phyloP scores from a whole-genome alignment of 2,329 filamentous ascomycete genomes.

The Byssochlamys sp. region DNA sequence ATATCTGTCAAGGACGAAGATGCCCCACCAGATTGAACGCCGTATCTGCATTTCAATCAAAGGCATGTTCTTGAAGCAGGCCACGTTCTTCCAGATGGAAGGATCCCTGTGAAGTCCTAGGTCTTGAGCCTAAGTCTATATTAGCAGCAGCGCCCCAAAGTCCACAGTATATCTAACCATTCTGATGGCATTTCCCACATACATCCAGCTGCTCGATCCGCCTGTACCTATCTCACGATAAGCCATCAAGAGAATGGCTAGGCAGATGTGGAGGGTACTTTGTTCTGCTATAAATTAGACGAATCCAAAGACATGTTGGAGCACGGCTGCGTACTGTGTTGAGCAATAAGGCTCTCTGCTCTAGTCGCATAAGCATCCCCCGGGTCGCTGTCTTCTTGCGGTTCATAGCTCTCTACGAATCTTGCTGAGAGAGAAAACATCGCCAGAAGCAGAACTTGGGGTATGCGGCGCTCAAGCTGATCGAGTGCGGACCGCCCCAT shows the following conservation, averaged over 20 bases:
- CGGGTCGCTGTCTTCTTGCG: slow-evolving; percentile 5
- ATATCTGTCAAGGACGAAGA: slow-evolving; percentile 7
- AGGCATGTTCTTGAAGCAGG: slow-evolving; percentile 7
- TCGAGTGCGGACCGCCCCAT: slow-evolving; percentile 5
- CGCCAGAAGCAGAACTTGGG: slow-evolving; percentile 4
- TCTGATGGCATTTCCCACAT: slow-evolving; percentile 5
- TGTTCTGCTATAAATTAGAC: slow-evolving; percentile 1
- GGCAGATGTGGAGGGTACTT: slow-evolving; percentile 6
- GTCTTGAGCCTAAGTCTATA: slow-evolving; percentile 3
- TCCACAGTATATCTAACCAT: slow-evolving; percentile 2
- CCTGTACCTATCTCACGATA: slow-evolving; percentile 8
- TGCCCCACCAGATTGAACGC: slow-evolving; percentile 7
- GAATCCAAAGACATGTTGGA: not conserved
- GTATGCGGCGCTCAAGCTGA: slow-evolving; percentile 6
- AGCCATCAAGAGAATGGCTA: slow-evolving; percentile 7
- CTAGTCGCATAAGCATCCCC: slow-evolving; percentile 5
- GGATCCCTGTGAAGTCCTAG: slow-evolving; percentile 6
- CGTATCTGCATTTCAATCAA: slow-evolving; percentile 5
- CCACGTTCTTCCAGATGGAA: slow-evolving; percentile 6
- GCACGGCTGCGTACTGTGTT: slow-evolving; percentile 3
- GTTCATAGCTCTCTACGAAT: slow-evolving; percentile 3
- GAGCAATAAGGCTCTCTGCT: slow-evolving; percentile 6
- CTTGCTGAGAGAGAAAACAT: slow-evolving; percentile 6
- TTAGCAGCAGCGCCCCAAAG: not conserved
- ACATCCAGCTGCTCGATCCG: slow-evolving; percentile 7